A percentile compares a stretch with the other conserved stretches of the same genome.
These are phyloP conservation scores for Podochytrium sp. DNA, from an alignment of 192 early-diverging fungal species.

Conservation along the genomic window DNA sequence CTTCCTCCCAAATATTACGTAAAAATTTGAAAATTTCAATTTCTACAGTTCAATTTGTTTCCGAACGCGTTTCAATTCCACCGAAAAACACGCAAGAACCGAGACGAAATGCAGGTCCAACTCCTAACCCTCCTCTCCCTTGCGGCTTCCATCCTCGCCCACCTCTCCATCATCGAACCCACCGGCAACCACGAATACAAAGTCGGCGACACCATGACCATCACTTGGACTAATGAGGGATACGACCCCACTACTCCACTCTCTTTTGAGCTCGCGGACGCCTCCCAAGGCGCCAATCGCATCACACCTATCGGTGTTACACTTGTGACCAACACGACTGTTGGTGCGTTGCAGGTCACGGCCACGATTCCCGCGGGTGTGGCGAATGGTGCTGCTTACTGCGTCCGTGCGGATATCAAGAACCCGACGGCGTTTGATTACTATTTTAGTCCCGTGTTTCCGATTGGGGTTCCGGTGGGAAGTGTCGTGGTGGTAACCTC, in stretches of 20 bases:
- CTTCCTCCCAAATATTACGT: too few species aligned
- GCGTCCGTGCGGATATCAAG: not conserved
- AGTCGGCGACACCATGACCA: not conserved
- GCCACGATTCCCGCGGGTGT: constrained; percentile 5
- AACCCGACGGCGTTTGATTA: not conserved
- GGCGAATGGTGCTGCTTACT: not conserved
- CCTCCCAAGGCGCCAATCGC: not conserved
- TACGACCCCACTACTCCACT: not conserved
- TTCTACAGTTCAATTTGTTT: too few species aligned
- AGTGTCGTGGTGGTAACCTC: too few species aligned
- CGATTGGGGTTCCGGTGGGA: not conserved
- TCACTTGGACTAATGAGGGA: constrained; percentile 7
- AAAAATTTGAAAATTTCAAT: too few species aligned
- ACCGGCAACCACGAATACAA: not conserved
- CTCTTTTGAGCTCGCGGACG: constrained; percentile 9
- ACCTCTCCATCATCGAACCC: constrained; percentile 8
- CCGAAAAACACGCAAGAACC: too few species aligned
- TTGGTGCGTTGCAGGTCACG: not conserved
- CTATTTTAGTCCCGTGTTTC: constrained; percentile 7
- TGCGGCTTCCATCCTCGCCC: not conserved
- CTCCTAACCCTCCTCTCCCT: not conserved
- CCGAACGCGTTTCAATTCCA: too few species aligned
- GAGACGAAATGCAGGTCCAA: not conserved
- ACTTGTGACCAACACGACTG: not conserved
- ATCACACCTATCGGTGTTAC: not conserved